Conservation (phyloP, 257 asterid species). For the Solanum bukasovii region DNA sequence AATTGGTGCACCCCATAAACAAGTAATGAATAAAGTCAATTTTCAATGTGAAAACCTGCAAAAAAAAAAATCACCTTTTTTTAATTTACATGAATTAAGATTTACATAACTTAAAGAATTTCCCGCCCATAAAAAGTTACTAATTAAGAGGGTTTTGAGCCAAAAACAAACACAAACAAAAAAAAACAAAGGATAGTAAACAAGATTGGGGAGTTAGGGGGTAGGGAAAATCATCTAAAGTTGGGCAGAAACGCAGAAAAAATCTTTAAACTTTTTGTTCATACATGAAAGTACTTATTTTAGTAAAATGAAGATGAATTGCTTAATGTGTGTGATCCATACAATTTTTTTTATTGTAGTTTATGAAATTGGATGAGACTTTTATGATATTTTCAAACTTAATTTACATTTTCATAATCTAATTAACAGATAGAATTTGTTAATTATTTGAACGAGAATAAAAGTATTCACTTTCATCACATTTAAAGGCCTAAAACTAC, state of each 20-base stretch:
- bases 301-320: not conserved
- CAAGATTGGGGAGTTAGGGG: too few relatives aligned
- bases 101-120: too few relatives aligned
- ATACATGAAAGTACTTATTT: not conserved
- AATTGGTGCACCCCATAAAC: too few relatives aligned
- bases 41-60: too few relatives aligned
- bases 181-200: too few relatives aligned
- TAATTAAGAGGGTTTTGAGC: too few relatives aligned
- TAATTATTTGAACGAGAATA: not conserved
- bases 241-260: not conserved
- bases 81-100: too few relatives aligned
- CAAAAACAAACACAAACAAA: too few relatives aligned
- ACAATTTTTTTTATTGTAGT: not conserved
- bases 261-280: not conserved
- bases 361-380: not conserved
- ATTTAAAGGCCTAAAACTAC: not conserved
- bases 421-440: not conserved
- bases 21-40: too few relatives aligned
- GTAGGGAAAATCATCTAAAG: not conserved
- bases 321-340: not conserved
- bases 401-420: not conserved
- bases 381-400: not conserved
- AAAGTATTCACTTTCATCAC: not conserved
- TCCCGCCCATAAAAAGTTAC: too few relatives aligned
- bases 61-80: too few relatives aligned